Base-by-base conservation (phyloP, 768 basidiomycete genomes). In the Boletus reticuloceps region DNA sequence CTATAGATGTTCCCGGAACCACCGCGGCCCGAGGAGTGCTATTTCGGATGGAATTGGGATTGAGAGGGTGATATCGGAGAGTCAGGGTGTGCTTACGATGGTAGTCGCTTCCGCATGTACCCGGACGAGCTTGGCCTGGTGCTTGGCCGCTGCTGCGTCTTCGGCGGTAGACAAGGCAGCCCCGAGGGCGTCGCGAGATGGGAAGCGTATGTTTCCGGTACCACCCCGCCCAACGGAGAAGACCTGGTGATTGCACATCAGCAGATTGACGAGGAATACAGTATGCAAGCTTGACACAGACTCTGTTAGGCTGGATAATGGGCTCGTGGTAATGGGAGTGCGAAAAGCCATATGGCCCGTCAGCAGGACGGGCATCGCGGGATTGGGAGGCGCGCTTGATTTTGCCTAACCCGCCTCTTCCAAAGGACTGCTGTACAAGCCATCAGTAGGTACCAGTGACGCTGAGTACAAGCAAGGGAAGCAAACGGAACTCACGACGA, bases 201-300 rank as follows among this genome's bases (percentile, higher is more conserved):
- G 84, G 2, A 89, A 88, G 53, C 89, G 84, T 47, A 94, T 84
- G 77, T 95, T 95, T 10, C 92, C 93, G 9, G 81, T 81, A 16
- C 93, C 93, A 27, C 93, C 92, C 47, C 91, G 83, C 12, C 93
- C 93, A 40, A 80, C 79, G n/a, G 82, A 84, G 58, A 73, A 75
- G 58, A 60, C 20, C 61, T 59, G 38, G 27, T 29, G 17, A 41
- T 7, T 7, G 39, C 2, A 4, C 11, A 32, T 57, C 29, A 54
- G 37, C 14, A 22, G 36, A 20, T 46, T n/a, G 40, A 50, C 8
- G 9, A n/a, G 37, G 37, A 6, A 38, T 3, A 13, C 17, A 5
- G 25, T 25, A 25, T 25, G 39, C 22, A 6, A 22, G 19, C 10
- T 16, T 25, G 19, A 41, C 14, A 61, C 73, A 6, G 57, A 80